A percentile compares a stretch with the other conserved stretches of the same genome.
These are phyloP conservation scores for Pterothamnion heteromorphum DNA, from an alignment of 31 red algal species.

Conservation along the genomic window DNA sequence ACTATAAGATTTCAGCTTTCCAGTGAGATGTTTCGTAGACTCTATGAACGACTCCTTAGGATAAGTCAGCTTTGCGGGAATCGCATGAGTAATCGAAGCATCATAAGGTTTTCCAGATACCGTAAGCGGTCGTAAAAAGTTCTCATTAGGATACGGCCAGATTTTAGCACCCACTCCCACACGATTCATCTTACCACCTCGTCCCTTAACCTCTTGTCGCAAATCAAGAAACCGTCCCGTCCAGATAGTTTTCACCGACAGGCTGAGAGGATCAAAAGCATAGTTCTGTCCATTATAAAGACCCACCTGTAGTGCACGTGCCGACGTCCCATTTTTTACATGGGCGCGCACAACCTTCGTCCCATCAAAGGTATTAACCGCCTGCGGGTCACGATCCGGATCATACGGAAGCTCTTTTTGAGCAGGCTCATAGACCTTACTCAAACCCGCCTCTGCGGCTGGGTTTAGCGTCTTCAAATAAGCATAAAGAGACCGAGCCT, in stretches of 20 bases:
- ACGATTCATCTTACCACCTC: not conserved
- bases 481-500: not conserved
- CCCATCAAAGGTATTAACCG: not conserved
- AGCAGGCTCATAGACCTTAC: not conserved
- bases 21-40: not conserved
- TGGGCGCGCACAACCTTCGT: not conserved
- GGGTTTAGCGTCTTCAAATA: not conserved
- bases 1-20: not conserved
- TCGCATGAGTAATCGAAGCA: not conserved
- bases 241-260: not conserved
- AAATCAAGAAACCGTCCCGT: not conserved
- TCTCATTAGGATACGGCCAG: not conserved
- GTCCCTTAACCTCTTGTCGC: not conserved
- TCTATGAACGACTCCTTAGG: not conserved
- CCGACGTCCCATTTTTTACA: not conserved
- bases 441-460: not conserved
- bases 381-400: not conserved
- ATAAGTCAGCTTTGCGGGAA: not conserved
- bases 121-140: not conserved
- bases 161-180: not conserved
- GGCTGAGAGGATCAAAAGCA: not conserved
- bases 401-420: not conserved
- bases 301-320: not conserved
- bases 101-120: not conserved
- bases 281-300: not conserved